A percentile compares a stretch with the other conserved stretches of the same genome.
These are phyloP conservation scores for Cryptosporidium canis DNA, from an alignment of 169 alveolate species.

Conservation along the genomic window DNA sequence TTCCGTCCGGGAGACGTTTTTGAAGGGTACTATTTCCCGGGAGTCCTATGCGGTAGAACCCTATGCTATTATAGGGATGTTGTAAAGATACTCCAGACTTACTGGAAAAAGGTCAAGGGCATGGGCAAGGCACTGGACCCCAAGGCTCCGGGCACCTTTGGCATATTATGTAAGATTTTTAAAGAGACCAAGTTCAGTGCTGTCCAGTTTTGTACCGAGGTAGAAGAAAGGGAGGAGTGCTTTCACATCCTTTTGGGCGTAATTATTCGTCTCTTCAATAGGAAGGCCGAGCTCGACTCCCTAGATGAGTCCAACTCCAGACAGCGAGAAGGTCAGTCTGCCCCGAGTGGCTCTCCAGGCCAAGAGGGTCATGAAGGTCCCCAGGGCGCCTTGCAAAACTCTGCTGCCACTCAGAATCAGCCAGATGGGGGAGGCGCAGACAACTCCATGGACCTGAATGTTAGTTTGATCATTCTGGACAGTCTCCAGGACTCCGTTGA, in stretches of 20 bases:
- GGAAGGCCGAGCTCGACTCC: neutral
- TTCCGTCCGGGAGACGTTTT: slow-evolving; percentile 70
- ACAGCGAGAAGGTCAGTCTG: neutral
- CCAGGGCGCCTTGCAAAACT: no score
- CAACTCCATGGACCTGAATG: slow-evolving; percentile 5
- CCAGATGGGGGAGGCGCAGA: neutral
- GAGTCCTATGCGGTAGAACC: slow-evolving; percentile 66
- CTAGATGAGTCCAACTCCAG: neutral
- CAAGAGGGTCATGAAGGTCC: no score
- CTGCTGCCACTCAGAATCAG: neutral
- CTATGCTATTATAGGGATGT: slow-evolving; percentile 45
- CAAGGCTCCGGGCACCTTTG: slow-evolving; percentile 33
- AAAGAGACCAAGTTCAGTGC: slow-evolving; percentile 41
- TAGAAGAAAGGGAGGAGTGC: slow-evolving; percentile 38
- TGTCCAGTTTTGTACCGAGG: slow-evolving; percentile 28
- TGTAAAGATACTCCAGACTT: neutral
- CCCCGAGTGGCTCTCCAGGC: neutral
- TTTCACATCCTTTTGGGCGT: slow-evolving; percentile 60
- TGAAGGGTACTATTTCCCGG: slow-evolving; percentile 66
- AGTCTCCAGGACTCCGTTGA: slow-evolving; percentile 17
- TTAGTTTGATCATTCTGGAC: slow-evolving; percentile 50
- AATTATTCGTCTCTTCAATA: neutral
- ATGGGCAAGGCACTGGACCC: neutral
- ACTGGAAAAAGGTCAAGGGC: neutral
- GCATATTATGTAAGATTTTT: neutral